Evolutionary conservation across 768 basidiomycete species (phyloP).

Genomic region (Kwoniella mangroviensis): DNA sequence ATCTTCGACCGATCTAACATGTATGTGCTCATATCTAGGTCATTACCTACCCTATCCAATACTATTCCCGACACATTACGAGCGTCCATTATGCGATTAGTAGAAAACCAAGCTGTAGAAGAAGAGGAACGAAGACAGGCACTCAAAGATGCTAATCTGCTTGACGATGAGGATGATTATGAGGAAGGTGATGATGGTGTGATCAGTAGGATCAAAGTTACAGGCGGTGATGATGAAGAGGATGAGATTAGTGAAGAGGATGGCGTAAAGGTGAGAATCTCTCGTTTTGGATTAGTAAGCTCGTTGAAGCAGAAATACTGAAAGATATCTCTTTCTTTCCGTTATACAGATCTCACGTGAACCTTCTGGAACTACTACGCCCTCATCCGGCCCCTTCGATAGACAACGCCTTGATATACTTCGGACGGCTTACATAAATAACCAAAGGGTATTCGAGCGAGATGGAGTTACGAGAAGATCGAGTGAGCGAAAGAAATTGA

Average conservation of each 20-base stretch:
- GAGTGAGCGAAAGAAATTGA: slow-evolving; percentile 70
- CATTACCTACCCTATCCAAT: slow-evolving; percentile 22
- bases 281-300: background rate
- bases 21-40: background rate
- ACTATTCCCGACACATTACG: slow-evolving; percentile 74
- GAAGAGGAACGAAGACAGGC: slow-evolving; percentile 59
- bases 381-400: slow-evolving; percentile 15
- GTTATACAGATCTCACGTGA: slow-evolving; percentile 15
- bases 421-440: slow-evolving; percentile 68
- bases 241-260: slow-evolving; percentile 31
- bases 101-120: slow-evolving; percentile 73
- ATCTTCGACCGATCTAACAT: no score
- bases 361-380: slow-evolving; percentile 8
- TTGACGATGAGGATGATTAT: slow-evolving; percentile 29
- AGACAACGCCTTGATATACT: slow-evolving; percentile 22
- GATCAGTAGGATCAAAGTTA: slow-evolving; percentile 21
- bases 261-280: slow-evolving; percentile 29
- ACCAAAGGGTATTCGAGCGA: slow-evolving; percentile 76
- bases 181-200: slow-evolving; percentile 29
- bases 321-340: background rate
- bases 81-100: slow-evolving; percentile 76
- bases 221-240: slow-evolving; percentile 54
- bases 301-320: background rate
- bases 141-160: slow-evolving; percentile 47
- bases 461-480: slow-evolving; percentile 74